Evolutionary conservation across 345 rosid species (phyloP).

Genomic region (Sisymbrium altissimum): DNA sequence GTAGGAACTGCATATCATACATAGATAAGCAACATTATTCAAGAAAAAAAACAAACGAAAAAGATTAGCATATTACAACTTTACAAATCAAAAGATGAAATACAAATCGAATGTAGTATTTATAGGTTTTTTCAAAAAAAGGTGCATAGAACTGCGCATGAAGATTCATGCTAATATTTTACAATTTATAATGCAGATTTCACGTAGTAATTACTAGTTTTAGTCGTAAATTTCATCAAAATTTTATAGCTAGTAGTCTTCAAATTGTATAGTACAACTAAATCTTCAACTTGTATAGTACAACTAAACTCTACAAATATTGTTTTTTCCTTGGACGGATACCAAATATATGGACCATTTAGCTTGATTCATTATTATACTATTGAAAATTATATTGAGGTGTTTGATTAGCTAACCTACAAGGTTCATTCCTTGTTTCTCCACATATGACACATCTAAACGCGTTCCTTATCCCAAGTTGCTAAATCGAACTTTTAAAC

Average conservation of each 20-base stretch:
- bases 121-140: not conserved
- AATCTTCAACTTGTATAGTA: slow-evolving; percentile 16
- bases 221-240: not conserved
- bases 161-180: not conserved
- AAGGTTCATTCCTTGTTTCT: not conserved
- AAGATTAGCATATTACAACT: too few relatives aligned
- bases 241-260: not conserved
- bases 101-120: not conserved
- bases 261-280: slow-evolving; percentile 16
- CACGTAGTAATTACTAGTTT: not conserved
- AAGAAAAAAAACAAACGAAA: too few relatives aligned
- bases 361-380: not conserved
- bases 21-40: too few relatives aligned
- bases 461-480: slow-evolving; percentile 20
- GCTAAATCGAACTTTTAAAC: slow-evolving; percentile 7
- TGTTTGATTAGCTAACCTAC: slow-evolving; percentile 26
- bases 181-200: not conserved
- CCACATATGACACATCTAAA: not conserved
- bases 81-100: not conserved
- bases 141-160: not conserved
- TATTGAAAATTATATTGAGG: not conserved
- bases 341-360: slow-evolving; percentile 20
- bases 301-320: slow-evolving; percentile 1
- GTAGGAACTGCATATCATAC: too few relatives aligned
- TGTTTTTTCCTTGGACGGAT: not conserved